Evolutionary conservation across 106 monocot species (phyloP), one percentile per base, ranked within the genome.

Genomic region (Dendrobium chrysotoxum): DNA sequence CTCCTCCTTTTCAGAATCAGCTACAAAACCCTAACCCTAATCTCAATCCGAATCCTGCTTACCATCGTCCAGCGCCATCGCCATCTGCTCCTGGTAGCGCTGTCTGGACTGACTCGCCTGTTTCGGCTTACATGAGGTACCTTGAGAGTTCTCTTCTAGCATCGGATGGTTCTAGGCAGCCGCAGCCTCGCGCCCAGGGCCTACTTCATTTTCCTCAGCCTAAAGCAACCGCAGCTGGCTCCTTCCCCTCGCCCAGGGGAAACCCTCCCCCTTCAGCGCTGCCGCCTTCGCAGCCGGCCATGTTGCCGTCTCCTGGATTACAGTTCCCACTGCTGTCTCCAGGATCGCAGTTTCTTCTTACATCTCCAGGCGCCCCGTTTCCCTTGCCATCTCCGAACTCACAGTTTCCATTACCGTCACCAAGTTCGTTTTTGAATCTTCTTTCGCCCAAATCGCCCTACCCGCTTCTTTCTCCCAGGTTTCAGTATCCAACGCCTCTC

Each of bases 121-220:
- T 92, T 45, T 78, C 92, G 8, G 90, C 89, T 25, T 92, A 90
- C 83, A 92, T 95, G 95, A 86, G 87, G 26, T 89, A 89, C 80
- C 86, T 95, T 58, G 92, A 95, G 81, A 88, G 77, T 74, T 92
- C 95, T 66, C 83, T 95, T 15, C 78, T 87, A 30, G 79, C 72
- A 79, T 76, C 84, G 21, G 77, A 83, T 50, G 45, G 76, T 41
- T 54, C 54, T 18, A 46, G 41, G 20, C 79, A 71, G 15, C 82
- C 0, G 61, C 73, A 50, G 50, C 50, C 50, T 11, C 50, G 50
- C 16, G 11, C 50, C 16, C 50, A 50, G 50, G 50, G 50, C 15
- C 50, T 50, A 3, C 50, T 15, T 50, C 50, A 45, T 71, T 28
- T 39, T 67, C 3, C 28, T 65, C 23, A 31, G 40, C 50, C 13